Evolutionary conservation across 768 basidiomycete species (phyloP), one percentile per base, ranked within the genome.

Genomic region (Agrocybe pediades): DNA sequence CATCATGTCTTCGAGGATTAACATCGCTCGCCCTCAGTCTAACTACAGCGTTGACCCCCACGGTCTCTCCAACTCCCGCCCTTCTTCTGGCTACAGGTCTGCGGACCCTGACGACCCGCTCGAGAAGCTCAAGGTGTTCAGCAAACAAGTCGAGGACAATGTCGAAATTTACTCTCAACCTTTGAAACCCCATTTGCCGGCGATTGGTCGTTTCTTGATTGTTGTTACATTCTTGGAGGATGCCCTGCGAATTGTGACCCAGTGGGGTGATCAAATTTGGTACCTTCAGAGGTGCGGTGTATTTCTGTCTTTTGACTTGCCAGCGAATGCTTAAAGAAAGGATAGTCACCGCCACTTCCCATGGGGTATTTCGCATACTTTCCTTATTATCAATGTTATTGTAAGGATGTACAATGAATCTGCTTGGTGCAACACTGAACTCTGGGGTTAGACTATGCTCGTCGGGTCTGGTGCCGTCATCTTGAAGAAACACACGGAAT

Each of bases 151-250:
- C 51, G 97, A 99, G 75, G 97, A 99, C 74, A 77, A 86, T 58
- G 82, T 97, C 67, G 97, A 98, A 70, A 87, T 91, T 60, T 89
- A 90, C 72, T 88, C 94, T 7, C 90, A 97, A 67, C 97, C 97
- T 17, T 78, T 98, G 72, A 87, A 88, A 68, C 97, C 97, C 49
- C 87, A 95, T 70, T 80, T 99, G 63, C 97, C 97, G 39, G 87
- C 92, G 50, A 87, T 98, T 70, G 96, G 95, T 54, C 85, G 97
- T 62, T 98, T 98, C 74, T 72, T 99, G 54, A 98, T 98, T 71
- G 93, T 99, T 48, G 94, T 97, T 39, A 99, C 97, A 9, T 99
- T 99, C 75, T 77, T 95, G 71, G 97, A 99, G 79, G 97, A 99
- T 68, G 92, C 97, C 8, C 71, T 96, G 65, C 79, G 97, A 59